Evolutionary conservation across 2,329 filamentous ascomycete genomes (phyloP), one percentile per base, ranked within the genome.

Genomic region (Ophiocordyceps camponoti-leonardi): DNA sequence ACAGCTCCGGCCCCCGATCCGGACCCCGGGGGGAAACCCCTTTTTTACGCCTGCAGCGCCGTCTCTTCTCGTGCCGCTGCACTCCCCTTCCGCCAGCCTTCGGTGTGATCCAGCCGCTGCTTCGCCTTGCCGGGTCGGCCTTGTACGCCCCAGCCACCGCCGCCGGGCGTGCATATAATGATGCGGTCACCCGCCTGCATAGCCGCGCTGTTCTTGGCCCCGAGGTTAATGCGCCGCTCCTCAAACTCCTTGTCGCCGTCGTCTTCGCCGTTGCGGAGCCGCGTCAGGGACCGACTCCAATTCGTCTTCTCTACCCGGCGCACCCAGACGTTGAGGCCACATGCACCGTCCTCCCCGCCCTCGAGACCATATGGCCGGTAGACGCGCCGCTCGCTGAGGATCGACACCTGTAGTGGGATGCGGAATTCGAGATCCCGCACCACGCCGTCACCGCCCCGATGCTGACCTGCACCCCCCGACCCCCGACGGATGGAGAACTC

Each of bases 251-350:
- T 42, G 0, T 55, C 59, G 0, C 56, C 53, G 1, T 57, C 57
- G 14, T 47, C 47, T n/a, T 46, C 54, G 4, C 53, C 23, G 23
- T 26, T 26, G 23, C 23, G 23, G 23, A 26, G 23, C 23, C 23
- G 23, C 4, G 23, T 8, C 4, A 26, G 23, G 8, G 23, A 26
- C 23, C 23, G 23, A 26, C 8, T 26, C 23, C 23, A 26, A 8
- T 26, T 55, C 1, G 65, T 65, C 59, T 76, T 77, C 52, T 70
- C 67, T 45, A 90, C 80, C 49, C 75, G 81, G 8, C 85, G 70
- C 30, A 93, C 79, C 90, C 90, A 96, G 42, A 93, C 67, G 53
- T 96, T 96, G 49, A 88, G 65, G 0, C 90, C 90, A 44, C 83
- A 81, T 53, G 77, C 65, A 0, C 79, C 84, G 42, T 84, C 77